Evolutionary conservation across 2,329 filamentous ascomycete species (phyloP).

Genomic region (Thielaviopsis musarum): DNA sequence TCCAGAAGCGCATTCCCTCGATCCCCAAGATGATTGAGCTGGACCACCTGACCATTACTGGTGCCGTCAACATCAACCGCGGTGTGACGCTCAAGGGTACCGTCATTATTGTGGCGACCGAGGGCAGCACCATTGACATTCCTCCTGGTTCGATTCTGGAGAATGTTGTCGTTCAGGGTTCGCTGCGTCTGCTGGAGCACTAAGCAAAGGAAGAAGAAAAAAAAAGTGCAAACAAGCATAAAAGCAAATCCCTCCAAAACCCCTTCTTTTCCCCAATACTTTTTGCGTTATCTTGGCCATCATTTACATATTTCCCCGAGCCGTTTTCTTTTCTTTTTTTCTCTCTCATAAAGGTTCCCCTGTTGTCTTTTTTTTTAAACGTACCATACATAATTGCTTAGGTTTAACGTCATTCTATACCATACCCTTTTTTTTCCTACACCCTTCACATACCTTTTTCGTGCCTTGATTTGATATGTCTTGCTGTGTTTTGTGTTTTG

Average conservation of each 20-base stretch:
- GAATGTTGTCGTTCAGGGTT: conserved; percentile 98
- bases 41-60: conserved; percentile 92
- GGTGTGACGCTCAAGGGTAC: conserved; percentile 95
- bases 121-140: conserved; percentile 95
- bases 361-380: background rate
- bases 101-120: conserved; percentile 95
- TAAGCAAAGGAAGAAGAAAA: conserved; percentile 20
- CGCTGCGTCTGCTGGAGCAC: conserved; percentile 58
- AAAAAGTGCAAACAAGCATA: background rate
- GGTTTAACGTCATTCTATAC: background rate
- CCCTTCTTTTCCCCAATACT: background rate
- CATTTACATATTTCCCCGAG: background rate
- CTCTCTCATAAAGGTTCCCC: background rate
- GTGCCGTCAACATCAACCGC: conserved; percentile 88
- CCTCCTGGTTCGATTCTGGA: conserved; percentile 92
- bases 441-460: background rate
- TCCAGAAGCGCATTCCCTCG: conserved; percentile 72
- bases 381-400: background rate
- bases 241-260: no score
- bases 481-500: background rate
- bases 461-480: background rate
- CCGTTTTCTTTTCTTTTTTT: conserved; percentile 1
- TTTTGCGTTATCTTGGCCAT: background rate
- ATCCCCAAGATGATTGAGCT: conserved; percentile 86
- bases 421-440: background rate